These are phyloP conservation scores for Thelephora aurantiotincta DNA, from an alignment of 768 basidiomycete species.

Conservation along the genomic window DNA sequence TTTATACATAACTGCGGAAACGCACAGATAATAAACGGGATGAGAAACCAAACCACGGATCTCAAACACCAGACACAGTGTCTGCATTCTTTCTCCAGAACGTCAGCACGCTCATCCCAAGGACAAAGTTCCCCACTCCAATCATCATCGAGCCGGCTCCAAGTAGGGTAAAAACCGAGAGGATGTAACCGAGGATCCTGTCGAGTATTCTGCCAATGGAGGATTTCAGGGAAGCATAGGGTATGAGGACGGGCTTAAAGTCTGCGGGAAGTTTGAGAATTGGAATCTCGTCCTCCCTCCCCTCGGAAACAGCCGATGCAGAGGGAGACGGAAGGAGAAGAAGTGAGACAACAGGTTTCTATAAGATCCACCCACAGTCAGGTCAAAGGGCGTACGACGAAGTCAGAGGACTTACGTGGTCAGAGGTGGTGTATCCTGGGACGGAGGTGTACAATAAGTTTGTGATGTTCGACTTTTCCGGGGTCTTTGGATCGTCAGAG, in stretches of 20 bases:
- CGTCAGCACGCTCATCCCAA: slow-evolving; percentile 53
- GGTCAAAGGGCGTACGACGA: slow-evolving; percentile 1
- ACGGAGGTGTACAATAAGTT: slow-evolving; percentile 69
- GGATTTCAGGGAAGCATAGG: slow-evolving; percentile 38
- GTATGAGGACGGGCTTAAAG: slow-evolving; percentile 42
- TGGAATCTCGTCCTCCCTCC: slow-evolving; percentile 14
- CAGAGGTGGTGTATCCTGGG: slow-evolving; percentile 76
- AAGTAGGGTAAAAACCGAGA: slow-evolving; percentile 62
- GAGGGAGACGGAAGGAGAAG: slow-evolving; percentile 39
- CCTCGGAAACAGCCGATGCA: slow-evolving; percentile 8
- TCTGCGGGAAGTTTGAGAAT: slow-evolving; percentile 33
- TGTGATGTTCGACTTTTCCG: slow-evolving; percentile 36
- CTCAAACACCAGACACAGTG: too few relatives aligned
- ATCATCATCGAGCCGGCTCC: slow-evolving; percentile 66
- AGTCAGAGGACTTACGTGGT: slow-evolving; percentile 50
- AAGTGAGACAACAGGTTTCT: slow-evolving; percentile 83
- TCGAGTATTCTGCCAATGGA: slow-evolving; percentile 56
- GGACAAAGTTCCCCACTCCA: slow-evolving; percentile 56
- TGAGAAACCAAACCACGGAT: too few relatives aligned
- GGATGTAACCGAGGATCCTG: slow-evolving; percentile 60
- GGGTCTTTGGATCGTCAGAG: slow-evolving; percentile 41
- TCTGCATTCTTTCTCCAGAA: slow-evolving; percentile 31
- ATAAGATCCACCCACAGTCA: not conserved
- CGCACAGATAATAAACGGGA: too few relatives aligned
- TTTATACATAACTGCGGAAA: too few relatives aligned